Base-by-base conservation (phyloP, 371 early-diverging fungal species). In the Mortierella sp. region DNA sequence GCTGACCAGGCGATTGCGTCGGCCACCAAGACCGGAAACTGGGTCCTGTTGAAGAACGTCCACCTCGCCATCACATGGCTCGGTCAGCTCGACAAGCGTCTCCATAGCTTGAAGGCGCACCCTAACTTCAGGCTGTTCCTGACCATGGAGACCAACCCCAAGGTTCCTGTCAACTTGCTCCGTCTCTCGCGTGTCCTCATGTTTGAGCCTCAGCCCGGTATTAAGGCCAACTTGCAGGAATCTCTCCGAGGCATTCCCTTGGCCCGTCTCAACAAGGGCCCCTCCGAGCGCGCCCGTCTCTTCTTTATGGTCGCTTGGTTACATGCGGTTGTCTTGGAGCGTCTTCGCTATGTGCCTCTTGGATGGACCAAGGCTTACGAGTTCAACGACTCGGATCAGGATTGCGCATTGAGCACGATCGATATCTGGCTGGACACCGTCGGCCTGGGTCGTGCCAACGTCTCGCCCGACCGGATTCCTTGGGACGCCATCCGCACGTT, bases 291-390 rank as follows among this genome's bases (percentile, higher is more conserved):
- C 49, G 91, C 92, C 5, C 94, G 99, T 32, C 90, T 99, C 73
- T 96, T 97, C 90, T 99, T 99, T 88, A 89, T 98, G 90, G 90
- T 99, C 56, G 96, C 99, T 5, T 99, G 99, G 99, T 88, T 99
- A 44, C 99, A 99, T 89, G 95, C 98, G 4, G 92, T 99, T 35
- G 94, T 98, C 3, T 92, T 97, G 84, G 99, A 99, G 89, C 96
- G 99, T 78, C 90, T 98, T 43, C 96, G 99, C 6, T 98, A 99
- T 88, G 96, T 95, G 4, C 99, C 99, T 58, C 89, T 99, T 43
- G 99, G 99, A 43, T 99, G 99, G 99, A 95, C 98, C 21, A 98
- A 98, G 90, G 81, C 90, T 0, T 99, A 99, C 83, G 99, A 99
- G 83, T 99, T 99, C 88, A 98, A 97, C 86, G 99, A 99, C 76